Evolutionary conservation across 2,329 filamentous ascomycete species (phyloP), one percentile per base, ranked within the genome.

Genomic region (Parascedosporium putredinis): DNA sequence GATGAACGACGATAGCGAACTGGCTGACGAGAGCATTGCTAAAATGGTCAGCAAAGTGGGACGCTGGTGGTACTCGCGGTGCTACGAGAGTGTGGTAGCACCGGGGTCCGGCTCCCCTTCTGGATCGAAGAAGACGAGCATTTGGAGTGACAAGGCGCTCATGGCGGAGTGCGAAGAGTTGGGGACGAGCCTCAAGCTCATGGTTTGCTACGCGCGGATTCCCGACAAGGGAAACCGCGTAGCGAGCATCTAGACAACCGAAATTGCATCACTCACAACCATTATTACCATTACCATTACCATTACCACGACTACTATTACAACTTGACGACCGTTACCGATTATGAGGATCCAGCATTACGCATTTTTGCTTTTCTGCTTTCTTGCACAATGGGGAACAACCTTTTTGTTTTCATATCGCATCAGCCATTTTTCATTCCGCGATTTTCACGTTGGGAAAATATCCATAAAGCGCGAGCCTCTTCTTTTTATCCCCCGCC

Each of bases 41-140:
- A 90, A 88, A 60, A 95, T 95, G 75, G 89, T 97, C 20, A 85
- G 89, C 14, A 84, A 83, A 54, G 91, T 97, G 9, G 91, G 89
- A 2, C 78, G 93, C 40, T 97, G 91, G 88, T 98, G 93, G 93
- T 97, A 95, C 66, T 86, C 81, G 8, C 81, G 86, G 48, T 96
- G 91, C 70, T 97, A 96, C 63, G 91, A 96, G 66, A 79, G 76
- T 51, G 74, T 77, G 4, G 72, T 82, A 7, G 65, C 78, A n/a
- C 52, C 55, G 31, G 52, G 52, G 63, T 69, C 27, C 57, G 72
- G 46, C 62, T 72, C 46, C 67, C 70, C 45, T 69, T 71, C 27
- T 43, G 49, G 51, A 7, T 14, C 44, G 6, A 31, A 34, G 12
- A 63, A 60, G 53, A 42, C 16, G 18, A 78, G 85, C 62, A 86